Percentiles rank a stretch among this genome's conserved stretches.
These are phyloP conservation scores for Primulina tabacum DNA, from an alignment of 257 asterid genomes.

Conservation along the genomic window DNA sequence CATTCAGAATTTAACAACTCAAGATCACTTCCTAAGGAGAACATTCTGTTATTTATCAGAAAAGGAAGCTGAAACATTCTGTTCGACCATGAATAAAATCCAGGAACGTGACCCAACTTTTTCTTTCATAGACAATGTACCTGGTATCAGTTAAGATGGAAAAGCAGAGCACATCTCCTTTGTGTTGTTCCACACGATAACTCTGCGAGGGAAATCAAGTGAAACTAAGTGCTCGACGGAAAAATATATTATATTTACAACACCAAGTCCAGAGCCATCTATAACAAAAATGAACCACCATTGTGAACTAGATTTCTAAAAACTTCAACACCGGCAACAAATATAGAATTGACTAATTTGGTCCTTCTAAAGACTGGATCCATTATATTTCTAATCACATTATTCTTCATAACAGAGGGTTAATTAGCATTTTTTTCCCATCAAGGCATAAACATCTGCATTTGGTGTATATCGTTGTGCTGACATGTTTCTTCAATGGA, in stretches of 20 bases:
- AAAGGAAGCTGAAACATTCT: slow-evolving; percentile 1
- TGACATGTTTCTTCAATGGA: no score
- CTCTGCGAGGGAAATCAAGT: slow-evolving; percentile 41
- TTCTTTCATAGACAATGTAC: slow-evolving; percentile 32
- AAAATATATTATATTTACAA: slow-evolving; percentile 3
- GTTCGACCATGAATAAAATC: slow-evolving; percentile 10
- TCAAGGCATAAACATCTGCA: no score
- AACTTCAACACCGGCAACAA: no score
- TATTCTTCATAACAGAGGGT: no score
- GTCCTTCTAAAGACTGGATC: no score
- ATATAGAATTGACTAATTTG: no score
- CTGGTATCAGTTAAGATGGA: slow-evolving; percentile 68
- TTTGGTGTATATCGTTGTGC: no score
- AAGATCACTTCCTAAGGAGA: not conserved
- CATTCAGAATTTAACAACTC: not conserved
- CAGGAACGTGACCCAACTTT: not conserved
- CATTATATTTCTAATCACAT: no score
- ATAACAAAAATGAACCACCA: not conserved
- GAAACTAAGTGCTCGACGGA: slow-evolving; percentile 27
- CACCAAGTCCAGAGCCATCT: not conserved
- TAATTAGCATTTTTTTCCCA: no score
- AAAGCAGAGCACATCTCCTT: slow-evolving; percentile 38
- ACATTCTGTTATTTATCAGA: not conserved
- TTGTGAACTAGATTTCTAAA: not conserved
- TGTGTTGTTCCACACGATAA: slow-evolving; percentile 40